Conservation (phyloP, 108 stramenopile genomes). For the Nitzschia putrida region DNA sequence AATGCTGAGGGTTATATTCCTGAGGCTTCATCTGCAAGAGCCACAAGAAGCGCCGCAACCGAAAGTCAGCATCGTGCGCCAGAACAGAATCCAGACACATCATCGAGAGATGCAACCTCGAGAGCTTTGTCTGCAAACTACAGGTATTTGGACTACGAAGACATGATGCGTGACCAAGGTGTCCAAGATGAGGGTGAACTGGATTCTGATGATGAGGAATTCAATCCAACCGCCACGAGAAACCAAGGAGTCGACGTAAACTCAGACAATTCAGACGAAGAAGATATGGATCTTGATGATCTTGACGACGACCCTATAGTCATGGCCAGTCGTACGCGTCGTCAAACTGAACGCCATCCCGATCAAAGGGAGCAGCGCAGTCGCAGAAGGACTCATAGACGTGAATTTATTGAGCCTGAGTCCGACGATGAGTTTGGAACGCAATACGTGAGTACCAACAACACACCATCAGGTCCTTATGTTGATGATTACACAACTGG, state of each 20-base stretch:
- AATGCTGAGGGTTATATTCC: slow-evolving; percentile 18
- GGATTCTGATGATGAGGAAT: slow-evolving; percentile 70
- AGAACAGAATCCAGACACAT: background rate
- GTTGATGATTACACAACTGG: slow-evolving; percentile 55
- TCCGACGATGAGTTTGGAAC: slow-evolving; percentile 59
- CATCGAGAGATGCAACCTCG: background rate
- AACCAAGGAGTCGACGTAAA: slow-evolving; percentile 22
- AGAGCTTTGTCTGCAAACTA: slow-evolving; percentile 58
- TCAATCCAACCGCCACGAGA: slow-evolving; percentile 30
- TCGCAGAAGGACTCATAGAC: slow-evolving; percentile 15
- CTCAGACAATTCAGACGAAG: slow-evolving; percentile 32
- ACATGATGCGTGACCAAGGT: slow-evolving; percentile 42
- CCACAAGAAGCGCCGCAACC: background rate
- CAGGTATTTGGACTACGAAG: slow-evolving; percentile 60
- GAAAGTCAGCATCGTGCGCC: background rate
- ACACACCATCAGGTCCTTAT: slow-evolving; percentile 67
- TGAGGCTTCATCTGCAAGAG: background rate
- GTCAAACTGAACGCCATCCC: background rate
- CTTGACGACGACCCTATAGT: slow-evolving; percentile 11
- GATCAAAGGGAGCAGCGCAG: slow-evolving; percentile 27
- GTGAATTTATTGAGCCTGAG: slow-evolving; percentile 35
- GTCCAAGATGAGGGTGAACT: slow-evolving; percentile 49
- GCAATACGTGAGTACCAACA: slow-evolving; percentile 71
- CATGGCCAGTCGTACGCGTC: background rate
- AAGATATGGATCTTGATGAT: slow-evolving; percentile 46